Conservation (phyloP, 129 eudicot species). For the Lonicera japonica region DNA sequence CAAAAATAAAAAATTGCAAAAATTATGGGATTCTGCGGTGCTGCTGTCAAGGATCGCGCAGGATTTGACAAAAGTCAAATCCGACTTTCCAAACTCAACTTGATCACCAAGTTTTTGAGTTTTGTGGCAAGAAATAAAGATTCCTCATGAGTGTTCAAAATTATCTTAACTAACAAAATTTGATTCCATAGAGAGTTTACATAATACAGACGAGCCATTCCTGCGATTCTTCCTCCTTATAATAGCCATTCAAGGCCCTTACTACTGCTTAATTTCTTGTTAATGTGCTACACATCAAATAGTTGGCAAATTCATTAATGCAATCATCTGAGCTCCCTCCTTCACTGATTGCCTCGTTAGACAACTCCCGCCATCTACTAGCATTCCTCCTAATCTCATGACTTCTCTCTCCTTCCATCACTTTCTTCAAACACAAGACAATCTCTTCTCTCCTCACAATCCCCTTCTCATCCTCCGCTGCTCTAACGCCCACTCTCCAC, state of each 20-base stretch:
- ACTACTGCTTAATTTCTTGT: neutral
- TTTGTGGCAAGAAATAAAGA: too few relatives aligned
- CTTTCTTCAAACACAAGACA: constrained; percentile 35
- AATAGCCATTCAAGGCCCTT: neutral
- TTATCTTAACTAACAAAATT: too few relatives aligned
- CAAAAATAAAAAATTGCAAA: too few relatives aligned
- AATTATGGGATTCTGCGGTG: too few relatives aligned
- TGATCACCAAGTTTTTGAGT: too few relatives aligned
- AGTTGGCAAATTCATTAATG: constrained; percentile 43
- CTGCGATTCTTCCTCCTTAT: neutral
- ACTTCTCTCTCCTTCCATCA: constrained; percentile 43
- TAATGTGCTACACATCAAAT: neutral
- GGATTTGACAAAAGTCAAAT: too few relatives aligned
- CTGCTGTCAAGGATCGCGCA: too few relatives aligned
- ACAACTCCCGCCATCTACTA: constrained; percentile 39
- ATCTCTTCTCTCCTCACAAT: constrained; percentile 38
- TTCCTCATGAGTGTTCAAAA: too few relatives aligned
- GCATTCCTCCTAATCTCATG: constrained; percentile 40
- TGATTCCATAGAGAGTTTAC: too few relatives aligned
- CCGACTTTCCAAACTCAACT: too few relatives aligned
- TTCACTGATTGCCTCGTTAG: constrained; percentile 42
- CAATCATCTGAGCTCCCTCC: constrained; percentile 57
- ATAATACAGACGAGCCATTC: too few relatives aligned
- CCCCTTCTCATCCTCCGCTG: constrained; percentile 38
- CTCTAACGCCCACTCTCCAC: constrained; percentile 57